A percentile compares a stretch with the other conserved stretches of the same genome.
Evolutionary conservation across 2,329 filamentous ascomycete species (phyloP).

Genomic region (Metarhizium brunneum): DNA sequence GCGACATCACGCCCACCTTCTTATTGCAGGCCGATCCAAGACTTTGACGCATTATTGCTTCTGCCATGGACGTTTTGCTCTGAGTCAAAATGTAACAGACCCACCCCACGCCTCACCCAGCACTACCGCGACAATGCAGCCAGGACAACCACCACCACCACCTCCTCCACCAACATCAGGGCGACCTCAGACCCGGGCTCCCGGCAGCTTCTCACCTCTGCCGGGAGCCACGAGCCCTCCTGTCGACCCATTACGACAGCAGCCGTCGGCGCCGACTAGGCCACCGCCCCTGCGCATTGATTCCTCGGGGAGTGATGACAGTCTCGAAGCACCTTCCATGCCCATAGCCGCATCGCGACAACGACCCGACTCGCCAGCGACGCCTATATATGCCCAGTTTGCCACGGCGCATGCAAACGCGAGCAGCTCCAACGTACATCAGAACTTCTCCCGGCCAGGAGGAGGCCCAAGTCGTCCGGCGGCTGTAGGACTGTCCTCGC

Average conservation of each 20-base stretch:
- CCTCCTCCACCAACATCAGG: slow-evolving; percentile 3
- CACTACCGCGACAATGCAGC: slow-evolving; percentile 35
- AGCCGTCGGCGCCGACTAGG: slow-evolving; percentile 15
- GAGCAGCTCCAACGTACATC: slow-evolving; percentile 35
- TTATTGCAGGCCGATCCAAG: not conserved
- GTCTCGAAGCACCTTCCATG: slow-evolving; percentile 22
- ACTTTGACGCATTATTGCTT: not conserved
- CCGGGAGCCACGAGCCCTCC: slow-evolving; percentile 23
- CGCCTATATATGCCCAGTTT: slow-evolving; percentile 40
- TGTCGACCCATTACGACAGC: slow-evolving; percentile 18
- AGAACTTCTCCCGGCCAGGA: slow-evolving; percentile 51
- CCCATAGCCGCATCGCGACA: slow-evolving; percentile 37
- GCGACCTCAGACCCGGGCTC: slow-evolving; percentile 36
- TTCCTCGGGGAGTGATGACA: slow-evolving; percentile 20
- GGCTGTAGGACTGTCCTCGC: slow-evolving; percentile 20
- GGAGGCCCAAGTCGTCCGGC: slow-evolving; percentile 18
- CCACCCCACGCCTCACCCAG: slow-evolving; percentile 2
- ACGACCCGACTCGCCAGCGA: slow-evolving; percentile 27
- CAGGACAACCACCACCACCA: slow-evolving; percentile 17
- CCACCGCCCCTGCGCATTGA: slow-evolving; percentile 26
- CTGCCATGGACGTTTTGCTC: not conserved
- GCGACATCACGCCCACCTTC: not conserved
- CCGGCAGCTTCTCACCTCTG: slow-evolving; percentile 48
- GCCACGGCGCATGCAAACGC: slow-evolving; percentile 33
- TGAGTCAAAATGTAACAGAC: slow-evolving; percentile 34